Conservation (phyloP, 257 asterid species). For the Thymus quinquecostatus region DNA sequence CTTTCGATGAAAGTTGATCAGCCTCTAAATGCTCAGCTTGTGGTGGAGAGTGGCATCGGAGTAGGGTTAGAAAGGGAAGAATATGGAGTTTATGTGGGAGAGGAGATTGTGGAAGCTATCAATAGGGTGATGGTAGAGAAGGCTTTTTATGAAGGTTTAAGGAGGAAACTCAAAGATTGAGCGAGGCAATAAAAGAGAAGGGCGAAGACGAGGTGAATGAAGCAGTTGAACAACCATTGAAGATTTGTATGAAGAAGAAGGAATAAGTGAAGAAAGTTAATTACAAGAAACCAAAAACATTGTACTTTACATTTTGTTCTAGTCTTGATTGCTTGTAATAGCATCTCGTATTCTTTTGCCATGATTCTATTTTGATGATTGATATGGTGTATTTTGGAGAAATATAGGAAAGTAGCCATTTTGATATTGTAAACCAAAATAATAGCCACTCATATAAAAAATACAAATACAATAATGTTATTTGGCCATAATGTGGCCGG, state of each 20-base stretch:
- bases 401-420: too few relatives aligned
- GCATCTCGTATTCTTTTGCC: background rate
- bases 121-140: slow-evolving; percentile 35
- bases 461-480: too few relatives aligned
- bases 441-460: too few relatives aligned
- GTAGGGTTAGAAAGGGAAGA: slow-evolving; percentile 43
- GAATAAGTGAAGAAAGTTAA: background rate
- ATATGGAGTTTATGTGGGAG: slow-evolving; percentile 37
- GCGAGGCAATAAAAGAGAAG: slow-evolving; percentile 30
- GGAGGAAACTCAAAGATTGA: slow-evolving; percentile 14
- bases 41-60: slow-evolving; percentile 35
- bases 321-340: background rate
- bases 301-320: too few relatives aligned
- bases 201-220: slow-evolving; percentile 23
- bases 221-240: slow-evolving; percentile 28
- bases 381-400: too few relatives aligned
- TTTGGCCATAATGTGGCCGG: too few relatives aligned
- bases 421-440: too few relatives aligned
- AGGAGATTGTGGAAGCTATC: slow-evolving; percentile 35
- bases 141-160: slow-evolving; percentile 23
- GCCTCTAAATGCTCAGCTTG: slow-evolving; percentile 34
- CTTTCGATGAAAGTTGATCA: slow-evolving; percentile 40
- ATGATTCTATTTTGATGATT: background rate
- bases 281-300: too few relatives aligned
- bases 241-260: slow-evolving; percentile 37